Base-by-base conservation (phyloP, 2,329 filamentous ascomycete species). In the Amesomyces nigricolor region DNA sequence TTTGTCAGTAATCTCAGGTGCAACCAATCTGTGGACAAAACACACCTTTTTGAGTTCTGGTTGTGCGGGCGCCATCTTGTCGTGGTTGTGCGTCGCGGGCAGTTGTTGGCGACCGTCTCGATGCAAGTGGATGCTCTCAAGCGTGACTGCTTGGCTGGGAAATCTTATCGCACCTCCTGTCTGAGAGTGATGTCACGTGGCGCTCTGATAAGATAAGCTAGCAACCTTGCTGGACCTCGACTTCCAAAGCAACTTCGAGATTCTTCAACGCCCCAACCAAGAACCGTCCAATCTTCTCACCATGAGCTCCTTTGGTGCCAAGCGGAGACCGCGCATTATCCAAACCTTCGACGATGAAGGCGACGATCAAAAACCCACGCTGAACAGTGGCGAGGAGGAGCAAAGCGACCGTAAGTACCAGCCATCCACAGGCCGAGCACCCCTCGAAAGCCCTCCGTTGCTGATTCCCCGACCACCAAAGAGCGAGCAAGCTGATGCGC, bases 41-140 rank as follows among this genome's bases (percentile, higher is more conserved):
- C 57, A 9, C 75, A 95, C 94, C 85, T 97, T 99, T 78, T 97
- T 99, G 61, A 99, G 83, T 78, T 99, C 95, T 67, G 94, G 94
- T 77, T 97, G 94, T 72, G 94, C 91, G 85, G 95, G 92, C 77
- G 94, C 90, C 94, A 99, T 99, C 64, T 79, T 88, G 77, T 60
- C 47, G 48, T 47, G 17, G 22, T 37, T 53, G 13, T 56, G 50
- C 48, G 58, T 54, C 35, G 51, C 52, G 57, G 52, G 32, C 42
- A 53, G 22, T 55, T 48, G 56, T 59, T 54, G 47, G 37, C 48
- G 46, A 44, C 40, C 32, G 38, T 29, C 37, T 49, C 37, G 32
- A 48, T 38, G 7, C n/a, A n/a, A 19, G 52, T 43, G 38, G 43
- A 32, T 52, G 51, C 53, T 30, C 39, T 8, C 47, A 35, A 53